Evolutionary conservation across 371 early-diverging fungal genomes (phyloP).

Genomic region (Caulochytrium protostelioides): DNA sequence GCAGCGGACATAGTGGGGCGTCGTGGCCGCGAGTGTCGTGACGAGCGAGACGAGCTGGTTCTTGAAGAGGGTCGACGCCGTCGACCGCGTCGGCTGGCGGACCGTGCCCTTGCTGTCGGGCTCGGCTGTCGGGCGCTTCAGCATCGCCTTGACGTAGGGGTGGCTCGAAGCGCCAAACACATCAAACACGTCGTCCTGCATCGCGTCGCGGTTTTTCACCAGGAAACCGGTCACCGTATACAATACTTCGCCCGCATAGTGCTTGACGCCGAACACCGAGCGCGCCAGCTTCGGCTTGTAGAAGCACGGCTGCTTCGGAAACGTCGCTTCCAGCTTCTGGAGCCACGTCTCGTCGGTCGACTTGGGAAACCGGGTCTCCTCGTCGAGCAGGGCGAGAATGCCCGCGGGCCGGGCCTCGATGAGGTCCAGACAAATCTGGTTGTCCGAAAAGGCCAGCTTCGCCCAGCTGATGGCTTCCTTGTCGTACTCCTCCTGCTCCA

Average conservation of each 20-base stretch:
- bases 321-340: constrained; percentile 11
- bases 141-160: too few relatives aligned
- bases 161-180: constrained; percentile 6
- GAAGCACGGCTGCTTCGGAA: constrained; percentile 16
- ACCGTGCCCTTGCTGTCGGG: too few relatives aligned
- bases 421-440: constrained; percentile 34
- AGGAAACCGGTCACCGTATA: constrained; percentile 36
- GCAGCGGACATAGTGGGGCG: constrained; percentile 38
- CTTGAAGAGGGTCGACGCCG: constrained; percentile 13
- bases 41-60: constrained; percentile 16
- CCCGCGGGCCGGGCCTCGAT: constrained; percentile 37
- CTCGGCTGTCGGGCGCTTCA: too few relatives aligned
- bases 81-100: too few relatives aligned
- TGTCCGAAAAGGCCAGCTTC: constrained; percentile 39
- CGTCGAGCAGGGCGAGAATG: constrained; percentile 37
- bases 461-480: constrained; percentile 38
- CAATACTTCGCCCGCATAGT: constrained; percentile 41
- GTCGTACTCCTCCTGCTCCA: constrained; percentile 43
- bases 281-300: constrained; percentile 16
- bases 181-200: constrained; percentile 26
- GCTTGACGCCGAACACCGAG: constrained; percentile 28
- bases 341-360: constrained; percentile 33
- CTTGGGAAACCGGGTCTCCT: constrained; percentile 43
- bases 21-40: constrained; percentile 14
- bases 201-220: constrained; percentile 42